phyloP scores from a whole-genome alignment of 495 filamentous ascomycete species.

The Neurospora tetraspora region DNA sequence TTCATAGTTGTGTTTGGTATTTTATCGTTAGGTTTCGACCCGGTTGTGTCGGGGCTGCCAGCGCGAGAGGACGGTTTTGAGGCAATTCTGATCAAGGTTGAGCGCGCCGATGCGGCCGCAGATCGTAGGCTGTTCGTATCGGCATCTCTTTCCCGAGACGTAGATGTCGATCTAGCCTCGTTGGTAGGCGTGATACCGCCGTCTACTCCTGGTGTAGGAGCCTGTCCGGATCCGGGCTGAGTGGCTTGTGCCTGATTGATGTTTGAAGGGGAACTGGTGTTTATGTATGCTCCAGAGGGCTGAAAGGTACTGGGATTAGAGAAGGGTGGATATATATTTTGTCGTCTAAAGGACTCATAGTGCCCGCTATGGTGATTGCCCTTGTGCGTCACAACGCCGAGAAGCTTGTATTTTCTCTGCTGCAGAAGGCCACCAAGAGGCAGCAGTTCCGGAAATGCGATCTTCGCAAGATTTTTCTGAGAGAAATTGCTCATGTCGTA shows the following conservation, averaged over 20 bases:
- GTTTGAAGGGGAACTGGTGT: neutral
- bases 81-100: constrained; percentile 30
- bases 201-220: constrained; percentile 12
- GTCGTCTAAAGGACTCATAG: constrained; percentile 94
- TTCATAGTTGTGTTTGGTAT: constrained; percentile 6
- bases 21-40: neutral
- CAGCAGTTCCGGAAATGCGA: constrained; percentile 78
- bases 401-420: constrained; percentile 71
- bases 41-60: constrained; percentile 3
- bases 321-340: constrained; percentile 59
- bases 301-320: constrained; percentile 73
- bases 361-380: constrained; percentile 94
- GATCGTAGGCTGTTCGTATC: constrained; percentile 34
- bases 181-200: constrained; percentile 25
- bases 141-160: constrained; percentile 13
- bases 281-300: constrained; percentile 52
- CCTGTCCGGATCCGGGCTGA: constrained; percentile 24
- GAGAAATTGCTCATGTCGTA: constrained; percentile 64
- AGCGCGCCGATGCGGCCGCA: constrained; percentile 31
- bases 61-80: constrained; percentile 11
- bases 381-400: constrained; percentile 86
- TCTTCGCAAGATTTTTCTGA: constrained; percentile 87
- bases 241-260: constrained; percentile 27
- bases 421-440: constrained; percentile 70
- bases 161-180: constrained; percentile 25